Evolutionary conservation across 345 rosid species (phyloP), one percentile per base, ranked within the genome.

Genomic region (Lepidium aucheri): DNA sequence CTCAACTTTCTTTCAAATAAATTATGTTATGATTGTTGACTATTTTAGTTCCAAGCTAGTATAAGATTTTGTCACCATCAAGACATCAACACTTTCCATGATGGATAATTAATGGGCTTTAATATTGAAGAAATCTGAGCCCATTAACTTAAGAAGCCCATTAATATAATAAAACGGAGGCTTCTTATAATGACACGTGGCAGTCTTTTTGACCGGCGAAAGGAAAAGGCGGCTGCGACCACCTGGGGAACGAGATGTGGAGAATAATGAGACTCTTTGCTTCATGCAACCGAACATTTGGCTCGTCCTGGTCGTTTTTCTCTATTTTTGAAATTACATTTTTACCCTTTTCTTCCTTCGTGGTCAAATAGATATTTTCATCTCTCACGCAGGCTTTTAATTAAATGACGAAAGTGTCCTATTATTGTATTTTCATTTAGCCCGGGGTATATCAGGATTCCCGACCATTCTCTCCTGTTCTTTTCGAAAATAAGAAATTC

Each of bases 221-320:
- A 53, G 22, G 5, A n/a, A 20, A 53, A 45, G 55, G 65, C 77
- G 77, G 77, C 77, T 58, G 58, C 77, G 3, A 73, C 77, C 73
- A 73, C 73, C 59, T 39, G 56, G 20, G 59, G 10, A 43, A 47
- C 53, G 51, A 70, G 28, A 83, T 72, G 83, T 83, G 86, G 78
- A 64, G 72, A 39, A 24, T 38, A 38, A 60, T 52, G 77, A 53
- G 36, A 3, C 15, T 28, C 12, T 28, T 46, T 40, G 69, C 58
- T 77, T 26, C 91, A 80, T 80, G 86, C 86, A 82, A 76, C 82
- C 82, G 73, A 63, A 76, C 86, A 83, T 75, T 72, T 86, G 86
- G 81, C 83, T 46, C 44, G 20, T 58, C 51, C 8, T 60, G 68
- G 20, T 34, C 24, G 8, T 9, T 13, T 44, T 46, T 1, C 35